Evolutionary conservation across 176 grass and related monocot species (phyloP).

Genomic region (Themeda triandra): DNA sequence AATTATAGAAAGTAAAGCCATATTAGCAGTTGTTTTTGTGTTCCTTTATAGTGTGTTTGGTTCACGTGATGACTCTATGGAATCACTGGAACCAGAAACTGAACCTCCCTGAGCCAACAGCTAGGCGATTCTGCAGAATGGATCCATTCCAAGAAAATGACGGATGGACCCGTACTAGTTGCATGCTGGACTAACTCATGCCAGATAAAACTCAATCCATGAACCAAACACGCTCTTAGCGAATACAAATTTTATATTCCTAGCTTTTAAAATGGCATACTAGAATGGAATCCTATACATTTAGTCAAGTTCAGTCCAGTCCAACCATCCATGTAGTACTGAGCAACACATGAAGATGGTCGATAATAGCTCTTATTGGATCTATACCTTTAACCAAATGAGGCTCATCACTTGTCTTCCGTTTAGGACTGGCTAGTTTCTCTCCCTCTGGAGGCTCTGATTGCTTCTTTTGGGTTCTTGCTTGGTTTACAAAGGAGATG

Average conservation of each 20-base stretch:
- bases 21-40: not conserved
- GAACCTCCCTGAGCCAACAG: not conserved
- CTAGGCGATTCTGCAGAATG: not conserved
- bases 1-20: not conserved
- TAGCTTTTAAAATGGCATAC: not conserved
- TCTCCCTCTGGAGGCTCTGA: not conserved
- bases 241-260: not conserved
- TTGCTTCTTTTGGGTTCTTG: not conserved
- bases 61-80: not conserved
- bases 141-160: not conserved
- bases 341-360: not conserved
- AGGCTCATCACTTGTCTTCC: not conserved
- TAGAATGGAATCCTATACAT: conserved; percentile 11
- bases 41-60: not conserved
- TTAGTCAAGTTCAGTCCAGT: conserved; percentile 11
- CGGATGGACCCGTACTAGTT: not conserved
- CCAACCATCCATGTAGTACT: not conserved
- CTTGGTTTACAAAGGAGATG: not conserved
- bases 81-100: not conserved
- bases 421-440: not conserved
- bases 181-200: not conserved
- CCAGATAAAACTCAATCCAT: not conserved
- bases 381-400: conserved; percentile 13
- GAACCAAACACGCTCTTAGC: not conserved
- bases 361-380: not conserved